These are phyloP conservation scores for Saccharata proteae DNA, from an alignment of 2,329 filamentous ascomycete genomes.

Conservation along the genomic window DNA sequence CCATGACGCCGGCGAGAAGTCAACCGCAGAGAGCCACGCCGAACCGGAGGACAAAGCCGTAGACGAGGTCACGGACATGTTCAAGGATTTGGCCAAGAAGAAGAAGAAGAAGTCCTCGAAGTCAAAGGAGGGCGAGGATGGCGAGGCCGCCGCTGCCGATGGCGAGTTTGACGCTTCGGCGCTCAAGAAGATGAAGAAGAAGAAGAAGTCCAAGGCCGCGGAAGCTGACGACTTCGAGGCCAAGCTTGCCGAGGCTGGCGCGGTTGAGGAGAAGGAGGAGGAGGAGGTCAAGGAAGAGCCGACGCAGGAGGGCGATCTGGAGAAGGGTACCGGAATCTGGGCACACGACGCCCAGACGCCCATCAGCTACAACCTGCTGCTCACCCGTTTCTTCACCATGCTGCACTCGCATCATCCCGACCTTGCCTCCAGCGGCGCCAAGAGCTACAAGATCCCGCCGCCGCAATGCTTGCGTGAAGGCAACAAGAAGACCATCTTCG, in stretches of 20 bases:
- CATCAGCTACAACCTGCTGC: conserved; percentile 75
- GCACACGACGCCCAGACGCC: conserved; percentile 63
- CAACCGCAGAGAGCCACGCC: conserved; percentile 65
- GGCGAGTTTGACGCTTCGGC: conserved; percentile 54
- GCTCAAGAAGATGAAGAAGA: conserved; percentile 93
- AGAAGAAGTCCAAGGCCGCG: conserved; percentile 56
- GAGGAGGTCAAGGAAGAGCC: conserved; percentile 37
- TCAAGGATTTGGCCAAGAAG: conserved; percentile 62
- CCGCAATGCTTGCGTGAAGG: conserved; percentile 98
- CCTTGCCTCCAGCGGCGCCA: conserved; percentile 73
- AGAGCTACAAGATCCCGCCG: conserved; percentile 98
- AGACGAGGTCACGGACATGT: conserved; percentile 49
- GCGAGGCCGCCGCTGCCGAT: conserved; percentile 39
- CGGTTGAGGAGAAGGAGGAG: conserved; percentile 43
- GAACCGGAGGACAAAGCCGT: conserved; percentile 42
- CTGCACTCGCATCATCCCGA: conserved; percentile 95
- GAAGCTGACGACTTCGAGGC: conserved; percentile 54
- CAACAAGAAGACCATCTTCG: conserved; percentile 99
- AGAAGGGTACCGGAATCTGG: conserved; percentile 85
- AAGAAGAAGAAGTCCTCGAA: conserved; percentile 54
- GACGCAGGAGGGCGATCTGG: conserved; percentile 61
- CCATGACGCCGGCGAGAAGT: conserved; percentile 59
- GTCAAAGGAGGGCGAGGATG: conserved; percentile 43
- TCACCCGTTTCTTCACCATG: conserved; percentile 87
- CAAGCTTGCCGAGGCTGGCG: conserved; percentile 50